Evolutionary conservation across 441 rosid genomes (phyloP).

Genomic region (Flueggea neowawraea): DNA sequence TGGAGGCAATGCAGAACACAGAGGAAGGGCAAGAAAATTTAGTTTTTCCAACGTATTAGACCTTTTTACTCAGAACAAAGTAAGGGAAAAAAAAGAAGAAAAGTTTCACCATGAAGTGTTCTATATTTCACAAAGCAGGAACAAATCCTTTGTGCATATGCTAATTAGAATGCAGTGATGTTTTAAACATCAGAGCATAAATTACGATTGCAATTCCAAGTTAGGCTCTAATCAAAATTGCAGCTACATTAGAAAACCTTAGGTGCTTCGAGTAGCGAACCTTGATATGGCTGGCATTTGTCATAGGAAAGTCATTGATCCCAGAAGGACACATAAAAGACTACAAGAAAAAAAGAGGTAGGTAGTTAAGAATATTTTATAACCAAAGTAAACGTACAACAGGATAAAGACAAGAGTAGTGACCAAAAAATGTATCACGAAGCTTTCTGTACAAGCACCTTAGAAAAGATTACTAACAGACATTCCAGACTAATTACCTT

Average conservation of each 20-base stretch:
- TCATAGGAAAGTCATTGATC: slow-evolving; percentile 97
- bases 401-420: slow-evolving; percentile 4
- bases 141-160: no score
- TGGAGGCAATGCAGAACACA: no score
- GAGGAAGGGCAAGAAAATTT: no score
- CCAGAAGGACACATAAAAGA: slow-evolving; percentile 99
- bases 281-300: slow-evolving; percentile 81
- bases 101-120: no score
- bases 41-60: no score
- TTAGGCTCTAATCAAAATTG: not conserved
- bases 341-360: slow-evolving; percentile 39
- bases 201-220: not conserved
- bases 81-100: no score
- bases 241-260: not conserved
- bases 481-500: slow-evolving; percentile 46
- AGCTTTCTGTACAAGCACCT: not conserved
- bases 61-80: no score
- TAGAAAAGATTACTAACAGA: not conserved
- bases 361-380: not conserved
- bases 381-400: not conserved
- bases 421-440: not conserved
- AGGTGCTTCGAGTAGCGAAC: slow-evolving; percentile 26
- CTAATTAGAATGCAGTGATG: no score
- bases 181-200: no score
- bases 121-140: no score